Evolutionary conservation across 345 rosid species (phyloP).

Genomic region (Mallotus nudiflorus): DNA sequence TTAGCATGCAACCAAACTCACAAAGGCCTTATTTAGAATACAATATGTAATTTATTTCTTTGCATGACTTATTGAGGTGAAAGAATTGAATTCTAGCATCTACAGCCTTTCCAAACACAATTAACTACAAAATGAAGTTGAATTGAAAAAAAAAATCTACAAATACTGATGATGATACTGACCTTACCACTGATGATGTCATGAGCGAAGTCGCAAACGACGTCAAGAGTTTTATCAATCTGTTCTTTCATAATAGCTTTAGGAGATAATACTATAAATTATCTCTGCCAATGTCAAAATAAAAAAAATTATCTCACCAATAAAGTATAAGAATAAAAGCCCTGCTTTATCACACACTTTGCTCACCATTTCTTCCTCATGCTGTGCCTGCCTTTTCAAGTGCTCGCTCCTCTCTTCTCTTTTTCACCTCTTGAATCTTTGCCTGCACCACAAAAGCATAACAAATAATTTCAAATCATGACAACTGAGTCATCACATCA

Average conservation of each 20-base stretch:
- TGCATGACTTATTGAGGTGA: too few species aligned
- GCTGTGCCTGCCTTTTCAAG: constrained; percentile 84
- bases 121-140: too few species aligned
- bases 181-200: constrained; percentile 87
- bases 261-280: constrained; percentile 49
- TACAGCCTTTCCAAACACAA: too few species aligned
- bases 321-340: background rate
- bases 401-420: constrained; percentile 96
- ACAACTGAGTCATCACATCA: too few species aligned
- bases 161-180: constrained; percentile 26
- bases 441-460: constrained; percentile 45
- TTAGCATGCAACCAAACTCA: background rate
- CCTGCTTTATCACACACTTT: constrained; percentile 8
- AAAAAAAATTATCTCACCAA: too few species aligned
- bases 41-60: too few species aligned
- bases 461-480: too few species aligned
- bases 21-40: too few species aligned
- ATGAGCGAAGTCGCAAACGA: constrained; percentile 65
- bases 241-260: constrained; percentile 51
- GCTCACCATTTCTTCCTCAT: constrained; percentile 93
- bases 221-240: constrained; percentile 71
- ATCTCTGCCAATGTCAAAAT: background rate
- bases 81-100: too few species aligned
- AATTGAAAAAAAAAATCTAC: background rate
- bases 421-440: constrained; percentile 92